Percentiles rank a stretch among this genome's conserved stretches.
These are phyloP conservation scores for Baeospora myosura DNA, from an alignment of 1,284 basidiomycete species.

Conservation along the genomic window DNA sequence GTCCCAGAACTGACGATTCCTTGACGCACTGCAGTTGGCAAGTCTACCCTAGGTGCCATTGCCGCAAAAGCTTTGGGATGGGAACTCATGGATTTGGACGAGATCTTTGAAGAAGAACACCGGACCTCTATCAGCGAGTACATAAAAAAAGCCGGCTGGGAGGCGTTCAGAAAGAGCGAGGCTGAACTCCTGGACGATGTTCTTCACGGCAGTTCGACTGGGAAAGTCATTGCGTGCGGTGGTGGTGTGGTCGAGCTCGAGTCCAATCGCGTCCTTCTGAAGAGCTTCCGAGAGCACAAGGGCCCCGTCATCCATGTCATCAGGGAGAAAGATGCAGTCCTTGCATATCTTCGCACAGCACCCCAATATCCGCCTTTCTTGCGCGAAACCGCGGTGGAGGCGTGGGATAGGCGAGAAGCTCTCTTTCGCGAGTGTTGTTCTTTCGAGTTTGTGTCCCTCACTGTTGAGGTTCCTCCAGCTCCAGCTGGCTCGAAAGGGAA, in stretches of 20 bases:
- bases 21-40: too few relatives aligned
- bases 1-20: too few relatives aligned
- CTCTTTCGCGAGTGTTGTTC: slow-evolving; percentile 21
- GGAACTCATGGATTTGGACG: slow-evolving; percentile 21
- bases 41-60: slow-evolving; percentile 20
- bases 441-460: slow-evolving; percentile 21
- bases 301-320: slow-evolving; percentile 39
- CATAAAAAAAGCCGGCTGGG: slow-evolving; percentile 15
- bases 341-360: slow-evolving; percentile 80
- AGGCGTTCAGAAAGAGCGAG: slow-evolving; percentile 17
- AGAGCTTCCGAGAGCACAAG: slow-evolving; percentile 29
- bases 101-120: slow-evolving; percentile 17
- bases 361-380: slow-evolving; percentile 12
- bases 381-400: slow-evolving; percentile 16
- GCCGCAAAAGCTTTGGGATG: slow-evolving; percentile 21
- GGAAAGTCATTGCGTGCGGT: background rate
- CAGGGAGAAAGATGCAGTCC: slow-evolving; percentile 34
- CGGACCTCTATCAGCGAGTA: slow-evolving; percentile 15
- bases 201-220: slow-evolving; percentile 30
- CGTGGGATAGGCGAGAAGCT: slow-evolving; percentile 17
- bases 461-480: slow-evolving; percentile 13
- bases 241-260: slow-evolving; percentile 71
- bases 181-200: slow-evolving; percentile 49
- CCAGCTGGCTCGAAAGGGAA: slow-evolving; percentile 12
- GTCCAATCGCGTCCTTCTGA: background rate